Evolutionary conservation across 2,329 filamentous ascomycete genomes (phyloP).

Genomic region (Neonectria neomacrospora): DNA sequence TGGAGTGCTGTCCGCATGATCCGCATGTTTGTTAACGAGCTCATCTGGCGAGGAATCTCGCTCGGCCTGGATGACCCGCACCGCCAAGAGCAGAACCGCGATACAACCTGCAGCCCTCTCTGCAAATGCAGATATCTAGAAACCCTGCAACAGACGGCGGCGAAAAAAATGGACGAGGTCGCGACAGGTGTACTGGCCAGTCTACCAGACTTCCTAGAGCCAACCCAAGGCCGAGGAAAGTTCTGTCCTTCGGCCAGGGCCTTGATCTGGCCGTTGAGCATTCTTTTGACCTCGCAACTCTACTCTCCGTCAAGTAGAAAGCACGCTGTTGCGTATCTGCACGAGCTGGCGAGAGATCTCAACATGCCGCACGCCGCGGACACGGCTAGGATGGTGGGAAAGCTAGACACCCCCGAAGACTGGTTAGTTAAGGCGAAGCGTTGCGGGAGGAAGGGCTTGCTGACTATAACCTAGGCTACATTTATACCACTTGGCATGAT

Average conservation of each 20-base stretch:
- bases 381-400: neutral
- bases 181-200: conserved; percentile 38
- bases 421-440: conserved; percentile 26
- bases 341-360: conserved; percentile 36
- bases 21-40: conserved; percentile 39
- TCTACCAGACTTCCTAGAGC: conserved; percentile 32
- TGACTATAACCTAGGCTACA: neutral
- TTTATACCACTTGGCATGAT: neutral
- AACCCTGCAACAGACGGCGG: conserved; percentile 17
- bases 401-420: conserved; percentile 23
- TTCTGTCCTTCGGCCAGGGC: conserved; percentile 39
- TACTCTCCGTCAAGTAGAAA: conserved; percentile 23
- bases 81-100: neutral
- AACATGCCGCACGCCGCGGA: conserved; percentile 36
- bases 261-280: conserved; percentile 40
- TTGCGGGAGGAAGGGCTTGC: neutral
- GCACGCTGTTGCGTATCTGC: conserved; percentile 30
- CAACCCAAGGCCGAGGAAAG: conserved; percentile 8
- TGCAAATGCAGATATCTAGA: conserved; percentile 11
- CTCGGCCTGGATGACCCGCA: neutral
- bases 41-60: conserved; percentile 21
- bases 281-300: conserved; percentile 28
- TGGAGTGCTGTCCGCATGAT: conserved; percentile 43
- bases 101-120: neutral
- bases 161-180: conserved; percentile 30